Base-by-base conservation (phyloP, 2,329 filamentous ascomycete genomes). In the Aschersonia sp. region DNA sequence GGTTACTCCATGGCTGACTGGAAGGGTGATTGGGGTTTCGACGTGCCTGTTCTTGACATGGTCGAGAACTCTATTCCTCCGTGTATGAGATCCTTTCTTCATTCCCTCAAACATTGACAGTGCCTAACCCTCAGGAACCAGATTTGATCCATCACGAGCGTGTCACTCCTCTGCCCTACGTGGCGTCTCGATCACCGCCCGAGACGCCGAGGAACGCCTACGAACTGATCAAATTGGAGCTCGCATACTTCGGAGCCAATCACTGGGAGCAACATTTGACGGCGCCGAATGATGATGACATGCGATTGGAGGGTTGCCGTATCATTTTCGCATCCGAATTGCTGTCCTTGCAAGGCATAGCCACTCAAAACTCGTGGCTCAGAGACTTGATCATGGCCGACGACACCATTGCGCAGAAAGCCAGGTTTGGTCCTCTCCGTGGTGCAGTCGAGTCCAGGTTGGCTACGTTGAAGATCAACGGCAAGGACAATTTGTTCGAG, bases 1-100 rank as follows among this genome's bases (percentile, higher is more conserved):
- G 77, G 79, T 64, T 74, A 73, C 52, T 77, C 74, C 56, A 83
- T 83, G 78, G 75, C 73, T 52, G 76, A 81, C 61, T 83, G 79
- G 79, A 79, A 80, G 68, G 79, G 79, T 66, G 78, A 79, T 62
- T 81, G 78, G 77, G 79, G 79, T 68, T 81, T 83, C 52, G 78
- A 81, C 48, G 65, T 66, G 31, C 71, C 75, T 37, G 72, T 82
- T 41, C 66, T 79, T 54, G 69, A 77, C 51, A 73, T 81, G 67
- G 73, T 82, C 55, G 78, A 82, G 61, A 81, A 81, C 57, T 77
- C 77, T 44, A 79, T 83, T 49, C 79, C 78, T 47, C 77, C 78
- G 45, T 81, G 76, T 79, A 71, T 67, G 73, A 65, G 64, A 59
- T 59, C 59, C 55, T 51, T 62, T 44, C 58, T 56, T 49, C 62